Conservation (phyloP, 352 stramenopile genomes). For the Phytophthora tubulina region DNA sequence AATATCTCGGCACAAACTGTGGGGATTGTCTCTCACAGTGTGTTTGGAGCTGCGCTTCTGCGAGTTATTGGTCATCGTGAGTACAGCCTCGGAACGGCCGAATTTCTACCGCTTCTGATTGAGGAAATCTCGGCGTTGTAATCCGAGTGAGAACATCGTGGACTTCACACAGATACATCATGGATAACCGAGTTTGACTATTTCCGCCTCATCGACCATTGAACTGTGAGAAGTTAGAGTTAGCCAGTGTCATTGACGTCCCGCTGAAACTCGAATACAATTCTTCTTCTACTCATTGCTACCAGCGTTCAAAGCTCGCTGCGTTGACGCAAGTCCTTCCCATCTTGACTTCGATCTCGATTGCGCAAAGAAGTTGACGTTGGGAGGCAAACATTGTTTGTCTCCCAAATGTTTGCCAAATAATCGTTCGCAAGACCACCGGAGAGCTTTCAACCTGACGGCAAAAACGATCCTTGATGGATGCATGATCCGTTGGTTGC, state of each 20-base stretch:
- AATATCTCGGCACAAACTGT: conserved; percentile 27
- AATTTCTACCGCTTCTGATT: conserved; percentile 43
- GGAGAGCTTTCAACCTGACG: conserved; percentile 10
- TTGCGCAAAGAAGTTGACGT: conserved; percentile 22
- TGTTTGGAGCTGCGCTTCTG: conserved; percentile 40
- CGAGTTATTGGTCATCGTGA: conserved; percentile 40
- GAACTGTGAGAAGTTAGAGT: neutral
- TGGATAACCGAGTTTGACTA: neutral
- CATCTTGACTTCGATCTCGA: conserved; percentile 22
- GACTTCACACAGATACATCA: neutral
- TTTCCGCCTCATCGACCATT: neutral
- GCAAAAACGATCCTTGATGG: neutral
- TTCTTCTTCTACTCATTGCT: neutral
- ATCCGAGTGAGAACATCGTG: neutral
- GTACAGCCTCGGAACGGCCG: conserved; percentile 38
- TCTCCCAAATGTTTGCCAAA: too few relatives aligned
- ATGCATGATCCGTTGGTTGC: neutral
- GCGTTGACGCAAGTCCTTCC: conserved; percentile 8
- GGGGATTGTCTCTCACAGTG: conserved; percentile 39
- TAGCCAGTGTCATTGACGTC: neutral
- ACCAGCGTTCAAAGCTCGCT: neutral
- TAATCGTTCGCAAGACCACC: neutral
- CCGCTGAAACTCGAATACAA: neutral
- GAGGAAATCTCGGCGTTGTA: conserved; percentile 16
- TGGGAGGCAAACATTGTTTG: neutral